Base-by-base conservation (phyloP, 352 stramenopile species). In the Phytophthora syringae region DNA sequence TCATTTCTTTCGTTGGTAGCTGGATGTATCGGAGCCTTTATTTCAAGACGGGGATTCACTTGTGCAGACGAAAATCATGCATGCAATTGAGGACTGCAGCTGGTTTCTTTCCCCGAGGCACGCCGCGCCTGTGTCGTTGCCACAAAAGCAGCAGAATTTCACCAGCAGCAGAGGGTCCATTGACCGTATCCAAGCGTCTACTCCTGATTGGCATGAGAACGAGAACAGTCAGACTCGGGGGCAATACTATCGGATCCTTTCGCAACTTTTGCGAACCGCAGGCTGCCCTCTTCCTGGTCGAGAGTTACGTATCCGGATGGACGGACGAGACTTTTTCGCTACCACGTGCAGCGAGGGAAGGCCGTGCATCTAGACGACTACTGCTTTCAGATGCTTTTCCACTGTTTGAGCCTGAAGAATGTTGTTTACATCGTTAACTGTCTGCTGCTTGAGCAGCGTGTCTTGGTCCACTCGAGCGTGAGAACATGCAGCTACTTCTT, bases 401-500 rank as follows among this genome's bases (percentile, higher is more conserved):
- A 92, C 69, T 92, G 83, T 48, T 74, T 95, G 40, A 90, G 80
- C 47, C 62, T 90, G 42, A 85, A 88, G 59, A 91, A 91, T 59
- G 77, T 95, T n/a, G 51, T 95, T 40, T 88, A 86, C 62, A 72
- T 95, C 30, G 42, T 93, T 56, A 93, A 92, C 69, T 92, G 82
- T 63, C 79, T 95, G 44, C 81, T 95, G 40, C 74, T 92, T 42
- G 88, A 95, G 70, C 88, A 95, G 63, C 84, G 88, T 9, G 73
- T 95, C 15, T 70, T 95, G 60, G 76, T 95, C 30, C 88, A 95
- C 54, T 92, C 84, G 3, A 92, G 75, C 62, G 84, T 92, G 82
- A 48, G 73, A 76, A 0, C 47, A 40, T 21, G 18, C 15, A 48
- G 7, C 13, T 37, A 15, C 7, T 53, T 42, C 42, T 40, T 20